A percentile compares a stretch with the other conserved stretches of the same genome.
Evolutionary conservation across 106 monocot genomes (phyloP).

Genomic region (Allium fistulosum): DNA sequence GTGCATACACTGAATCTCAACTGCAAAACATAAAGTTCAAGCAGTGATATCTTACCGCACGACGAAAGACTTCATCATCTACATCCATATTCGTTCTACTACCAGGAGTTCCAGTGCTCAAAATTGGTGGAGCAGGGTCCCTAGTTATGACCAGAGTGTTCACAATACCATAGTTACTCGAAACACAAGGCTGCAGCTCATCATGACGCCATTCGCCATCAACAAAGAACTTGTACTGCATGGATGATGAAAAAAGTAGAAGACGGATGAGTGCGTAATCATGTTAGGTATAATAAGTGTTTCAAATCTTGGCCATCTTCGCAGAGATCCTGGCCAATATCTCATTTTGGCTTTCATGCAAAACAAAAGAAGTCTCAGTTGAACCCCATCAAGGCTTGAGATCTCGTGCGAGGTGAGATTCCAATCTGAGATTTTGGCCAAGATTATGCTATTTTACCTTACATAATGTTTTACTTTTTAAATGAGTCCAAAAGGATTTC

Average conservation of each 20-base stretch:
- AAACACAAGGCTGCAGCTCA: constrained; percentile 43
- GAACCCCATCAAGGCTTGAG: no score
- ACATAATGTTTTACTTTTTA: no score
- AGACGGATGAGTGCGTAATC: neutral
- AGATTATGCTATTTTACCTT: no score
- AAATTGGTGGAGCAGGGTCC: constrained; percentile 27
- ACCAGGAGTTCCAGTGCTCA: constrained; percentile 20
- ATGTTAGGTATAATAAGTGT: neutral
- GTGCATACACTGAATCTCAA: no score
- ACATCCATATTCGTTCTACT: constrained; percentile 52
- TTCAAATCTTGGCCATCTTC: neutral
- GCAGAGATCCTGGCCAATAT: neutral
- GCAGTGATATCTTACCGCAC: constrained; percentile 20
- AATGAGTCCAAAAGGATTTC: no score
- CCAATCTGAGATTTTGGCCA: no score
- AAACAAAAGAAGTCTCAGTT: neutral
- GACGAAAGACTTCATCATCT: constrained; percentile 41
- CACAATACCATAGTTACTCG: constrained; percentile 53
- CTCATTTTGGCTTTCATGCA: neutral
- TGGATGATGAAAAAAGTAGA: neutral
- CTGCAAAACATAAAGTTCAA: neutral
- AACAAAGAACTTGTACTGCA: constrained; percentile 76
- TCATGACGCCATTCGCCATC: constrained; percentile 77
- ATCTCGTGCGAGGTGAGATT: no score
- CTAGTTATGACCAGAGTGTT: constrained; percentile 43